Conservation (phyloP, 2,329 filamentous ascomycete genomes). For the Periconia sp. region DNA sequence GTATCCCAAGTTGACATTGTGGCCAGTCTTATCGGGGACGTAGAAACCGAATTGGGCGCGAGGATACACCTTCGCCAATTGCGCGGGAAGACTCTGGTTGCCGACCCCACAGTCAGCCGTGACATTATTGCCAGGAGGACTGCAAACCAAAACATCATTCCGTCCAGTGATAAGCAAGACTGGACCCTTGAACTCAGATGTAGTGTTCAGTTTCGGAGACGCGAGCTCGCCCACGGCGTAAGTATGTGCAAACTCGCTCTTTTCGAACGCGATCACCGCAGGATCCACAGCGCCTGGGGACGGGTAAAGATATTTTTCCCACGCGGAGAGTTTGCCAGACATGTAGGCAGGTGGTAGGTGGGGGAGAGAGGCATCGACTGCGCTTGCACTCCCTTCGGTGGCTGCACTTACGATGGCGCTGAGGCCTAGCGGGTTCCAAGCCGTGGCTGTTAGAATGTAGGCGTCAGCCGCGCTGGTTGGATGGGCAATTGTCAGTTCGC, state of each 20-base stretch:
- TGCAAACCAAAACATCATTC: slow-evolving; percentile 58
- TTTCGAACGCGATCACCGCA: slow-evolving; percentile 1
- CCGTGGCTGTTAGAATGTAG: slow-evolving; percentile 61
- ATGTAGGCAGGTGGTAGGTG: slow-evolving; percentile 4
- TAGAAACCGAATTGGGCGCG: slow-evolving; percentile 3
- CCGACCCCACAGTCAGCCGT: slow-evolving; percentile 2
- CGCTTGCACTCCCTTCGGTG: not conserved
- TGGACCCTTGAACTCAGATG: slow-evolving; percentile 50
- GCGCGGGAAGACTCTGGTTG: not conserved
- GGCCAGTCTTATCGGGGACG: slow-evolving; percentile 2
- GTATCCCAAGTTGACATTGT: slow-evolving; percentile 3
- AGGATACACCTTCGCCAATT: not conserved
- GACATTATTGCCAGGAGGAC: slow-evolving; percentile 46
- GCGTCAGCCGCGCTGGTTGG: slow-evolving; percentile 54
- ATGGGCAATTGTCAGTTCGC: slow-evolving; percentile 52
- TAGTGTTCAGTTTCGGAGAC: not conserved
- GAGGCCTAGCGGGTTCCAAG: slow-evolving; percentile 40
- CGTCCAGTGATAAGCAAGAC: slow-evolving; percentile 59
- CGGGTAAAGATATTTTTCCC: slow-evolving; percentile 1
- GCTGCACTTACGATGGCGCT: not conserved
- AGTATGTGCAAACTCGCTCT: not conserved
- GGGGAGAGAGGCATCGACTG: not conserved
- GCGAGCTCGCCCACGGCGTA: slow-evolving; percentile 6
- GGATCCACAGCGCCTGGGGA: slow-evolving; percentile 3
- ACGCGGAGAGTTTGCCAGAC: not conserved